Conservation (phyloP, 1,284 basidiomycete species). For the Neolentinus lepideus region DNA sequence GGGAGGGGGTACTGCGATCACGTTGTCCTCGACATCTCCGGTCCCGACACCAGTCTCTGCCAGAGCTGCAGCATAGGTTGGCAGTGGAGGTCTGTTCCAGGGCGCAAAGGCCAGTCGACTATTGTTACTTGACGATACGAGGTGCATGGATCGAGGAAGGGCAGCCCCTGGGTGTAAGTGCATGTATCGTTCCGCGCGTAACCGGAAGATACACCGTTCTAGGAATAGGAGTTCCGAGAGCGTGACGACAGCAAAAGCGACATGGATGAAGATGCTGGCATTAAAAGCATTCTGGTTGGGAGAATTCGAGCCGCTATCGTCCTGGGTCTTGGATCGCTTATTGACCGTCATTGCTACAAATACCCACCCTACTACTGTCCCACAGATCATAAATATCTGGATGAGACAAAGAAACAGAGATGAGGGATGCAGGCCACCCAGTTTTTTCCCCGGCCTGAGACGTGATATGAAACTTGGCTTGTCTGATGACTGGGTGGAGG, state of each 20-base stretch:
- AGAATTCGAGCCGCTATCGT: conserved; percentile 4
- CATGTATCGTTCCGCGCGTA: conserved; percentile 58
- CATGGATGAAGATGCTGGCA: conserved; percentile 47
- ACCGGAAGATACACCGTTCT: conserved; percentile 52
- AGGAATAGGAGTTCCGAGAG: conserved; percentile 51
- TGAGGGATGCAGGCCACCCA: conserved; percentile 38
- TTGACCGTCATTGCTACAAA: conserved; percentile 26
- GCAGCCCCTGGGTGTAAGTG: conserved; percentile 50
- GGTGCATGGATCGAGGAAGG: conserved; percentile 34
- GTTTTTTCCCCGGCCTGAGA: conserved; percentile 31
- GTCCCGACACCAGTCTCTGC: conserved; percentile 62
- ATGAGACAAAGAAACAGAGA: conserved; percentile 37
- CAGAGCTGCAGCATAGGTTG: conserved; percentile 65
- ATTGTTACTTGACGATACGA: conserved; percentile 10
- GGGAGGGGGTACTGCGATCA: conserved; percentile 59
- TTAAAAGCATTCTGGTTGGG: conserved; percentile 10
- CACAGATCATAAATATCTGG: conserved; percentile 38
- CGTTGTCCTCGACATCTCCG: conserved; percentile 64
- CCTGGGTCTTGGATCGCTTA: conserved; percentile 9
- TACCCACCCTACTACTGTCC: conserved; percentile 50
- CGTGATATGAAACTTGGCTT: conserved; percentile 31
- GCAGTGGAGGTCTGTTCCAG: conserved; percentile 64
- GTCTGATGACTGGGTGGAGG: conserved; percentile 20
- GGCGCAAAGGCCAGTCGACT: conserved; percentile 46
- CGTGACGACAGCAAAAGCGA: conserved; percentile 42